phyloP scores from a whole-genome alignment of 768 basidiomycete genomes.

The Mycena vitilis region DNA sequence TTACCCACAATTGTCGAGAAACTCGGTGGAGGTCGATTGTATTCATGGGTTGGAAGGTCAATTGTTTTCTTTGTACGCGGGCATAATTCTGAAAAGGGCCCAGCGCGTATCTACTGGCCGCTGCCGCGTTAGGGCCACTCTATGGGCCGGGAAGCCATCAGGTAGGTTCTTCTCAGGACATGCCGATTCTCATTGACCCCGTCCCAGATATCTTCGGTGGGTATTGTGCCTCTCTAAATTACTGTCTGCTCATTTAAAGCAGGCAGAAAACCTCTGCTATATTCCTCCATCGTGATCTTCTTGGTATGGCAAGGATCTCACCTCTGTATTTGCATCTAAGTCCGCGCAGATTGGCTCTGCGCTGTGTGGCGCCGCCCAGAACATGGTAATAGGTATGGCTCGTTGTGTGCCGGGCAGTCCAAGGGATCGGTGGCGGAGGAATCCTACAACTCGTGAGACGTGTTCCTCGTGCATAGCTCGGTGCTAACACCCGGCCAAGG shows the following conservation, averaged over 20 bases:
- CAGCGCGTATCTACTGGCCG: constrained; percentile 81
- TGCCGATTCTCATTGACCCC: background rate
- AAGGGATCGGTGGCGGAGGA: constrained; percentile 87
- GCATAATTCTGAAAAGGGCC: constrained; percentile 18
- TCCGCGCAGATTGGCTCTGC: constrained; percentile 75
- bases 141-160: constrained; percentile 87
- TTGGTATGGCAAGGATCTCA: constrained; percentile 55
- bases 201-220: constrained; percentile 35
- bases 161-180: constrained; percentile 52
- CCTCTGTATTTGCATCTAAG: constrained; percentile 1
- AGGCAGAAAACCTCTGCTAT: constrained; percentile 80
- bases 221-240: background rate
- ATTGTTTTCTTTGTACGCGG: constrained; percentile 25
- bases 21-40: constrained; percentile 70
- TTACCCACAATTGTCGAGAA: constrained; percentile 78
- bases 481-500: constrained; percentile 41
- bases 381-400: constrained; percentile 84
- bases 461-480: background rate
- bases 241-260: background rate
- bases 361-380: constrained; percentile 84
- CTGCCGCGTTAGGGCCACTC: constrained; percentile 73
- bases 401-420: constrained; percentile 79
- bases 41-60: constrained; percentile 85
- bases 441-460: constrained; percentile 73
- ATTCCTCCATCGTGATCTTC: constrained; percentile 73